Conservation (phyloP, 2,329 filamentous ascomycete species). For the Penicillium griseofulvum region DNA sequence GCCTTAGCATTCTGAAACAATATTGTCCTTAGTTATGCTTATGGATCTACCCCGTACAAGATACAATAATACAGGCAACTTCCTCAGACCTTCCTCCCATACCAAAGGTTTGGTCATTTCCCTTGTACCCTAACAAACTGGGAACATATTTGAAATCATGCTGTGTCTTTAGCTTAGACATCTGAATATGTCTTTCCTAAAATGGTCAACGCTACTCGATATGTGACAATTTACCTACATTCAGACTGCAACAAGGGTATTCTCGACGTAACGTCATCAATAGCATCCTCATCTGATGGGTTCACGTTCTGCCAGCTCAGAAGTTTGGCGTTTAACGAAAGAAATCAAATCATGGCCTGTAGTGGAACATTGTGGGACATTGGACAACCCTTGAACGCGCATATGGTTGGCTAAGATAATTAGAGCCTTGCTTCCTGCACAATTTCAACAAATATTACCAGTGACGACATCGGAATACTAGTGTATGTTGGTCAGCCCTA, state of each 20-base stretch:
- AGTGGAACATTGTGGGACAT: no score
- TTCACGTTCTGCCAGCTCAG: neutral
- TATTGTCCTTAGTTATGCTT: neutral
- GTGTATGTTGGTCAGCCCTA: no score
- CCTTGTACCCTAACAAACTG: neutral
- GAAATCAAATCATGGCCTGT: no score
- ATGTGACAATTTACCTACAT: neutral
- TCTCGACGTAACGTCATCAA: neutral
- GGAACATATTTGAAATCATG: neutral
- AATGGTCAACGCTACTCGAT: neutral
- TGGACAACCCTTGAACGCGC: no score
- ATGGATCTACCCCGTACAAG: neutral
- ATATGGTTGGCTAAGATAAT: no score
- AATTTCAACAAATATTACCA: no score
- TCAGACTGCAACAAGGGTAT: neutral
- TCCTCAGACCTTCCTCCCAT: neutral
- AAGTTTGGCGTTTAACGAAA: no score
- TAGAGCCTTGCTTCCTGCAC: no score
- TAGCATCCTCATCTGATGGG: rapidly evolving
- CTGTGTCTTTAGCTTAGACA: neutral
- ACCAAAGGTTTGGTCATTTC: neutral
- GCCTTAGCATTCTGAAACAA: neutral
- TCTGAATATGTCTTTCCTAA: neutral
- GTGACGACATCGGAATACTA: no score
- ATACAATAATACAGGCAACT: no score